A percentile compares a stretch with the other conserved stretches of the same genome.
Evolutionary conservation across 371 early-diverging fungal species (phyloP).

Genomic region (Actinomortierella wolfii): DNA sequence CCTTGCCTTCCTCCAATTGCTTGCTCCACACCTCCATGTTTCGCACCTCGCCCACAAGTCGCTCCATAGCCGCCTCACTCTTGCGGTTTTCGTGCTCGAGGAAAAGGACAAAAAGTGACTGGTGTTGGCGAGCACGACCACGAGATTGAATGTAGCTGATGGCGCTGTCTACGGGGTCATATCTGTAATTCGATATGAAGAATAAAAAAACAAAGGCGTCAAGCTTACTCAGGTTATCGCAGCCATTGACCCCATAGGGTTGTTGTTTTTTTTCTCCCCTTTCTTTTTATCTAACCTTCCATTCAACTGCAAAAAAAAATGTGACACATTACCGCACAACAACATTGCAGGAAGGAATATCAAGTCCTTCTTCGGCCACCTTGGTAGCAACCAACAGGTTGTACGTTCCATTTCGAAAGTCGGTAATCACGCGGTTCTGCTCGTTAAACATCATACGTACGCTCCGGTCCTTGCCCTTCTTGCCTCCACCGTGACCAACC

Average conservation of each 20-base stretch:
- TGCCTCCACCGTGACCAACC: constrained; percentile 68
- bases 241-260: background rate
- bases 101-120: constrained; percentile 79
- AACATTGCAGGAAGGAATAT: constrained; percentile 93
- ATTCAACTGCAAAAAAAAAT: background rate
- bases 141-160: constrained; percentile 90
- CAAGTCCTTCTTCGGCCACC: constrained; percentile 97
- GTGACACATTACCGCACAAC: constrained; percentile 78
- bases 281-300: too few species aligned
- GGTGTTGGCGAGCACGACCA: constrained; percentile 87
- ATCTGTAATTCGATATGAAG: constrained; percentile 50
- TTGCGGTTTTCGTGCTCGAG: constrained; percentile 56
- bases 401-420: constrained; percentile 71
- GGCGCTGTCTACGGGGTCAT: constrained; percentile 76
- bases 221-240: background rate
- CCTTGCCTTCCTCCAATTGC: constrained; percentile 53
- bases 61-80: constrained; percentile 47
- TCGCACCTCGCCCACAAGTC: constrained; percentile 53
- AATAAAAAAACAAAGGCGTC: background rate
- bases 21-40: constrained; percentile 59
- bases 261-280: too few species aligned
- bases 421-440: constrained; percentile 65
- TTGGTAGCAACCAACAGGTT: constrained; percentile 91
- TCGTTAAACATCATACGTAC: constrained; percentile 64
- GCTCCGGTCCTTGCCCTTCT: too few species aligned